phyloP scores from a whole-genome alignment of 495 filamentous ascomycete species.

The Lichenothelia convexa region DNA sequence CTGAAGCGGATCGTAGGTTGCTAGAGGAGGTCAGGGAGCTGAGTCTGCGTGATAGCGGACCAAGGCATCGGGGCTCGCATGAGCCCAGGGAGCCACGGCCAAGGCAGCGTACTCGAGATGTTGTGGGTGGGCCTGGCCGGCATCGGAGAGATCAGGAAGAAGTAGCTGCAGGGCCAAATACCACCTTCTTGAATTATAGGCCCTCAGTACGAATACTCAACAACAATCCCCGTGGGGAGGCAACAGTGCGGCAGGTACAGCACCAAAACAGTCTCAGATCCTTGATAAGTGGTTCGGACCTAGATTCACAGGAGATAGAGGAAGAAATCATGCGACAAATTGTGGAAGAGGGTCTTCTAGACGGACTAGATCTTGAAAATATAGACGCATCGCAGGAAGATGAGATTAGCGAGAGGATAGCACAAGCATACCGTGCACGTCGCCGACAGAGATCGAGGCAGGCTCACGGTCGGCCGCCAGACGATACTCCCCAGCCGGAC shows the following conservation, averaged over 20 bases:
- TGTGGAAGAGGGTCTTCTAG: constrained; percentile 67
- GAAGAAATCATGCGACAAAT: constrained; percentile 82
- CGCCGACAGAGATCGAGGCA: constrained; percentile 34
- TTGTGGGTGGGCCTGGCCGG: constrained; percentile 15
- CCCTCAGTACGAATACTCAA: too few relatives aligned
- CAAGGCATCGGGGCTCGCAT: constrained; percentile 19
- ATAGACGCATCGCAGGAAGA: constrained; percentile 60
- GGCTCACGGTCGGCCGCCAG: constrained; percentile 7
- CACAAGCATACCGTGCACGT: constrained; percentile 61
- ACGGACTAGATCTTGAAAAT: constrained; percentile 69
- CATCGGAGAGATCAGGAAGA: not conserved
- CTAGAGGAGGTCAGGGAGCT: constrained; percentile 50
- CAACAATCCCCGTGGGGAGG: constrained; percentile 8
- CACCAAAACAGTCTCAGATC: constrained; percentile 75
- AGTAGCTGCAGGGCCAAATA: not conserved
- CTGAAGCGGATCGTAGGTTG: constrained; percentile 49
- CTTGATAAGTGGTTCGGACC: constrained; percentile 56
- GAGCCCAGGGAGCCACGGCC: constrained; percentile 27
- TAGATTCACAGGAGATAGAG: constrained; percentile 57
- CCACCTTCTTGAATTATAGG: not conserved
- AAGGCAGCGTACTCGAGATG: constrained; percentile 17
- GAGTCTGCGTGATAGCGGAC: constrained; percentile 50
- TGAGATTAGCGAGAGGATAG: constrained; percentile 73
- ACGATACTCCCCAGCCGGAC: constrained; percentile 1
- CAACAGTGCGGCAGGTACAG: constrained; percentile 39